phyloP scores from a whole-genome alignment of 2,329 filamentous ascomycete genomes.

The Calonectria leucothoes region DNA sequence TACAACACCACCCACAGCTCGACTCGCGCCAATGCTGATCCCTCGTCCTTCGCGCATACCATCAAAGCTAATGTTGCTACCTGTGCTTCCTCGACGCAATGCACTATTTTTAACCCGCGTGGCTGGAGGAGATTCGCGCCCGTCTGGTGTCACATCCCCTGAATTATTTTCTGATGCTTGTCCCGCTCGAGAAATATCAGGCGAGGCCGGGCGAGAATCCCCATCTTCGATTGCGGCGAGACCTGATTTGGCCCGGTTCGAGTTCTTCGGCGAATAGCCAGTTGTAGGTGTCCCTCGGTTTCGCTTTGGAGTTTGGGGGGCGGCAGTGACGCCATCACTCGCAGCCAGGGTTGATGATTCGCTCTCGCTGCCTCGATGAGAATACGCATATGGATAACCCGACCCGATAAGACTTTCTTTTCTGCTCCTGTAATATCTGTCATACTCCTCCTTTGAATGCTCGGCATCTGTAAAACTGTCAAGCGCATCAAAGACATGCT shows the following conservation, averaged over 20 bases:
- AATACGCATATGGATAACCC: slow-evolving; percentile 39
- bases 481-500: slow-evolving; percentile 90
- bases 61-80: slow-evolving; percentile 54
- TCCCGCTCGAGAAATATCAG: slow-evolving; percentile 17
- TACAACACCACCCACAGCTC: slow-evolving; percentile 49
- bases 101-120: slow-evolving; percentile 25
- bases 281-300: slow-evolving; percentile 40
- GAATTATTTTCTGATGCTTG: slow-evolving; percentile 25
- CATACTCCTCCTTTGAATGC: slow-evolving; percentile 71
- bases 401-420: slow-evolving; percentile 61
- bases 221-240: slow-evolving; percentile 26
- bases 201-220: slow-evolving; percentile 32
- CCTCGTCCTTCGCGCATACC: slow-evolving; percentile 52
- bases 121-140: slow-evolving; percentile 28
- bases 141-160: slow-evolving; percentile 27
- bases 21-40: slow-evolving; percentile 54
- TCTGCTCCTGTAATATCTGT: slow-evolving; percentile 65
- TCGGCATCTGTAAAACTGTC: slow-evolving; percentile 74
- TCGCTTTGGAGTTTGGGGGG: slow-evolving; percentile 39
- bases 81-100: slow-evolving; percentile 41
- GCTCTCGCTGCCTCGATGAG: slow-evolving; percentile 49
- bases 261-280: slow-evolving; percentile 33
- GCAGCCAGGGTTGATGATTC: slow-evolving; percentile 48
- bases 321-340: slow-evolving; percentile 30
- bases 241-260: slow-evolving; percentile 27